Evolutionary conservation across 495 filamentous ascomycete genomes (phyloP), one percentile per base, ranked within the genome.

Genomic region (Neurospora terricola): DNA sequence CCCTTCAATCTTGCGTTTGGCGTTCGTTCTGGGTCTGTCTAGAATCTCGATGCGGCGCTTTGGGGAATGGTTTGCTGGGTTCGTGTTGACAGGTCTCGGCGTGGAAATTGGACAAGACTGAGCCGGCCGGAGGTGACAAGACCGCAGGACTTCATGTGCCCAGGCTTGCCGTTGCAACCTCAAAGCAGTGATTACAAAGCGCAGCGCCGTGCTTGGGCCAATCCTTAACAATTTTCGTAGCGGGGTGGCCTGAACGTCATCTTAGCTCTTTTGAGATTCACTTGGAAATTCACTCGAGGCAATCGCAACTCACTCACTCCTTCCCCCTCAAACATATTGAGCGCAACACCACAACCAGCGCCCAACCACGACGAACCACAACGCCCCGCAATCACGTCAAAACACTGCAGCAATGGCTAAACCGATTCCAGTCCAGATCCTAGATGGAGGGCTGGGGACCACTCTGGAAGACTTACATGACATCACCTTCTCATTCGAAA

Each of bases 391-490:
- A 36, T 34, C 27, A 8, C 14, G 6, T 18, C 14, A 16, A 16
- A 14, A 6, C 6, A 16, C 14, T 34, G 27, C 54, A 18, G 14
- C 23, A 34, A 74, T 73, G 71, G 18, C 71, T 9, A 30, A 36
- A 4, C 42, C 42, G 2, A 73, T 75, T 27, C 80, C 80, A 34
- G 77, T 90, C 45, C 79, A 82, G 18, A 78, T 91, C 71, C 86
- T 91, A 30, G 90, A 91, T 75, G 90, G 90, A 42, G 90, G 90
- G 12, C 84, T 92, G 0, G 90, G 90, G 21, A 91, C 90, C 27
- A 87, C 89, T 18, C 88, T 92, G 14, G 84, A 89, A 78, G 86
- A 87, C 23, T 80, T 83, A 18, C 86, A 88, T 75, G 76, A 79
- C 38, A 78, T 84, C 71, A 80, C 75, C 43, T 90, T 90, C 78